Evolutionary conservation across 2,329 filamentous ascomycete genomes (phyloP).

Genomic region (Cladosporium velox): DNA sequence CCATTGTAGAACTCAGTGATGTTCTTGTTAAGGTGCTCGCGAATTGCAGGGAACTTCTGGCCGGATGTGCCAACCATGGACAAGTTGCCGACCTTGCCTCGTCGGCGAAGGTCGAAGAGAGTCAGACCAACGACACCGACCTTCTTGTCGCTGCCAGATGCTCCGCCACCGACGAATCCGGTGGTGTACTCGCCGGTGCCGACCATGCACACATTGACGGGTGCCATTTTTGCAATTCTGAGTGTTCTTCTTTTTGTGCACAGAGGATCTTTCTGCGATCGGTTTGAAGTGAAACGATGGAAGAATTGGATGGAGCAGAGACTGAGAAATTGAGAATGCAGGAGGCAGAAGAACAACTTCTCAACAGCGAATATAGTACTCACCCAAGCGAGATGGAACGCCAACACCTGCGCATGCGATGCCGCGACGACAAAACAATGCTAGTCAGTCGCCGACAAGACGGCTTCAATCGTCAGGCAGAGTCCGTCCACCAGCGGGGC

Average conservation of each 20-base stretch:
- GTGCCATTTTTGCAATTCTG: constrained; percentile 44
- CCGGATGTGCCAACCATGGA: constrained; percentile 90
- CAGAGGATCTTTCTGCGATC: neutral
- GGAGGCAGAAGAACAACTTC: constrained; percentile 17
- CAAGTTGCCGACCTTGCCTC: constrained; percentile 83
- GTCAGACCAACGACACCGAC: constrained; percentile 90
- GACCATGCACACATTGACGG: constrained; percentile 58
- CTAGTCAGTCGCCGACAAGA: constrained; percentile 25
- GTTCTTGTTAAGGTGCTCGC: constrained; percentile 84
- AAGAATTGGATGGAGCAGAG: neutral
- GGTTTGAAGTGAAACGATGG: neutral
- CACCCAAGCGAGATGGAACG: constrained; percentile 13
- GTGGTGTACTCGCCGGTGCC: constrained; percentile 97
- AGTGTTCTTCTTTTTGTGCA: neutral
- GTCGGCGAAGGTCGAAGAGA: constrained; percentile 81
- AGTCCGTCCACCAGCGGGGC: constrained; percentile 11
- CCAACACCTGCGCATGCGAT: constrained; percentile 1
- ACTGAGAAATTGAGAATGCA: neutral
- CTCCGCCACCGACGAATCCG: constrained; percentile 81
- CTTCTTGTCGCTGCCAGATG: constrained; percentile 90
- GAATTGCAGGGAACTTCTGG: constrained; percentile 86
- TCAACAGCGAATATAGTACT: constrained; percentile 7
- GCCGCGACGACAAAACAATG: constrained; percentile 16
- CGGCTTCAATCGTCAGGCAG: constrained; percentile 20
- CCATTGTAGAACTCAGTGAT: constrained; percentile 86